These are phyloP conservation scores for Paraconiothyrium sp. DNA, from an alignment of 2,329 filamentous ascomycete genomes.

Conservation along the genomic window DNA sequence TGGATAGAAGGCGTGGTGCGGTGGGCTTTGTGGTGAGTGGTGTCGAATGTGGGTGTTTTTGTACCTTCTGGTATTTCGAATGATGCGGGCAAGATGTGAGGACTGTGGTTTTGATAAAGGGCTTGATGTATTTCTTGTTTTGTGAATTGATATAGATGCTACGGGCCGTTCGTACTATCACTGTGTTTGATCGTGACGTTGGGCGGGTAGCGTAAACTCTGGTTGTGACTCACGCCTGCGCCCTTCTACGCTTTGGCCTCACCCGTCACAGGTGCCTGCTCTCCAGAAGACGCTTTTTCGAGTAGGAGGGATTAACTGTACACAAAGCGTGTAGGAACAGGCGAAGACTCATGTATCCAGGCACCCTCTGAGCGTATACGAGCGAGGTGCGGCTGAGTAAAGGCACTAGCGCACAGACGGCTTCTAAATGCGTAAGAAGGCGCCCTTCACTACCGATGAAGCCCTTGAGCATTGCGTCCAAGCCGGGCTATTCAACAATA, in stretches of 20 bases:
- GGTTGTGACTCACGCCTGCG: conserved; percentile 1
- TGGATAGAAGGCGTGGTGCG: not conserved
- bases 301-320: not conserved
- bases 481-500: not conserved
- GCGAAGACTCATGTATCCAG: not conserved
- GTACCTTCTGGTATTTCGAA: not conserved
- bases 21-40: not conserved
- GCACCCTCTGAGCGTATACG: not conserved
- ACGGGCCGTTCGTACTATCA: not conserved
- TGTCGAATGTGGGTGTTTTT: not conserved
- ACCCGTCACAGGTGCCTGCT: not conserved
- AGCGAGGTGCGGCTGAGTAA: not conserved
- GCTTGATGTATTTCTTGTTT: not conserved
- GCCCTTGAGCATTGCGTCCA: not conserved
- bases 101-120: not conserved
- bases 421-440: not conserved
- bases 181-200: not conserved
- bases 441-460: not conserved
- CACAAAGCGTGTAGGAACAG: not conserved
- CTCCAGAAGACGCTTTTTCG: not conserved
- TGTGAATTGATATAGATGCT: not conserved
- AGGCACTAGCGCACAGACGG: not conserved
- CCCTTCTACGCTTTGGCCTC: not conserved
- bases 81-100: not conserved
- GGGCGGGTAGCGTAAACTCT: not conserved